Evolutionary conservation across 2,329 filamentous ascomycete genomes (phyloP).

Genomic region (Colletotrichum sp.): DNA sequence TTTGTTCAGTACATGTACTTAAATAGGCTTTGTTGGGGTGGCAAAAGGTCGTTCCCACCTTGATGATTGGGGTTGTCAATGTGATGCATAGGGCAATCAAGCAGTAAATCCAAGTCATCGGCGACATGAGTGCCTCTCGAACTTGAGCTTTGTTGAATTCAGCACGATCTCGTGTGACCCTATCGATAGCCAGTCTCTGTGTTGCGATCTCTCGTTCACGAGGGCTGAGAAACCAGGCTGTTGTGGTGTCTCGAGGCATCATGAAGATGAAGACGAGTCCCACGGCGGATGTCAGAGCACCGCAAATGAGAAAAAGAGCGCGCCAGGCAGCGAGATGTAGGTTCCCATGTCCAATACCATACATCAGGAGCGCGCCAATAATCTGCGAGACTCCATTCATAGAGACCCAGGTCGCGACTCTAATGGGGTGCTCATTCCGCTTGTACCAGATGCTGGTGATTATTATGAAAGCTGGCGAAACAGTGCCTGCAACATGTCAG

Average conservation of each 20-base stretch:
- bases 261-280: neutral
- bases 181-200: slow-evolving; percentile 23
- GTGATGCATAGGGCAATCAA: slow-evolving; percentile 26
- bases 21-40: neutral
- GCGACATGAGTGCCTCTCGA: slow-evolving; percentile 22
- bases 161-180: slow-evolving; percentile 16
- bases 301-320: slow-evolving; percentile 23
- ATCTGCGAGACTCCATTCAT: slow-evolving; percentile 33
- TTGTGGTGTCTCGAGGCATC: slow-evolving; percentile 4
- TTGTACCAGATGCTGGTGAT: slow-evolving; percentile 36
- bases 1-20: neutral
- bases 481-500: slow-evolving; percentile 10
- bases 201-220: neutral
- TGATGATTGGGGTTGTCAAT: slow-evolving; percentile 25
- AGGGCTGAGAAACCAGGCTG: neutral
- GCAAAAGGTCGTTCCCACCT: slow-evolving; percentile 2
- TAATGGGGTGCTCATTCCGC: slow-evolving; percentile 31
- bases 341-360: slow-evolving; percentile 24
- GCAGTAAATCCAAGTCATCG: slow-evolving; percentile 19
- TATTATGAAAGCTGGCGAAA: slow-evolving; percentile 36
- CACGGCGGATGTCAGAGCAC: neutral
- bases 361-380: slow-evolving; percentile 31
- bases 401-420: slow-evolving; percentile 32
- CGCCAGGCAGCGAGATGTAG: slow-evolving; percentile 23
- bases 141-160: slow-evolving; percentile 23